These are phyloP conservation scores for Lepidium didymum DNA, from an alignment of 345 rosid species.

Conservation along the genomic window DNA sequence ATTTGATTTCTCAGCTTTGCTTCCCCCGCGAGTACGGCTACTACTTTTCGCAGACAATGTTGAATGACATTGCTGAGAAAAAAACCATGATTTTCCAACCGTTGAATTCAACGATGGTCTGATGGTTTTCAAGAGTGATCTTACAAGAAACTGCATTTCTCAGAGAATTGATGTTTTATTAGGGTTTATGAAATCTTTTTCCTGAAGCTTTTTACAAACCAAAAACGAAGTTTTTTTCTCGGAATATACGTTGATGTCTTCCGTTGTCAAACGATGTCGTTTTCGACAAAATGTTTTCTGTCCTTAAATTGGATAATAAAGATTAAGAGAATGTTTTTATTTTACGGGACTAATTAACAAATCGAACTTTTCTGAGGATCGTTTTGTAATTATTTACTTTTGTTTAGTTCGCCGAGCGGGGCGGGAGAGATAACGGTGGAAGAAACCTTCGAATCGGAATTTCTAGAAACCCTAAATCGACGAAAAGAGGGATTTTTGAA, in stretches of 20 bases:
- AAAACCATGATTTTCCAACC: conserved; percentile 1
- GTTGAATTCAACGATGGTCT: not conserved
- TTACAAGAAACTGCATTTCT: conserved; percentile 21
- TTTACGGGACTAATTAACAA: not conserved
- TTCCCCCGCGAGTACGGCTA: not conserved
- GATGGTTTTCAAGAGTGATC: conserved; percentile 16
- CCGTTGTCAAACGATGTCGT: too few relatives aligned
- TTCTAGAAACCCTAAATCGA: conserved; percentile 18
- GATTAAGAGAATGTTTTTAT: not conserved
- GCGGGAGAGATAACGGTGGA: not conserved
- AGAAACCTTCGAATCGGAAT: not conserved
- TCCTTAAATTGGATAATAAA: too few relatives aligned
- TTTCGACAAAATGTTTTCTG: too few relatives aligned
- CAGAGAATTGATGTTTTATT: not conserved
- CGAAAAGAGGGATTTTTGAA: conserved; percentile 1
- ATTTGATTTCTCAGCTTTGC: not conserved
- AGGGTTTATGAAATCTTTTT: conserved; percentile 6
- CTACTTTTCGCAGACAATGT: not conserved
- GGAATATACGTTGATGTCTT: too few relatives aligned
- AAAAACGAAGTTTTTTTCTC: not conserved
- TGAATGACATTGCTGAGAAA: conserved; percentile 10
- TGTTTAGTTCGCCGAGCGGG: conserved; percentile 7
- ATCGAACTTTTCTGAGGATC: not conserved
- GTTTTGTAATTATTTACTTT: not conserved
- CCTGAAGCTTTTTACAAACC: not conserved